Conservation (phyloP, 2,329 filamentous ascomycete genomes). For the Aspergillus puulaauensis region DNA sequence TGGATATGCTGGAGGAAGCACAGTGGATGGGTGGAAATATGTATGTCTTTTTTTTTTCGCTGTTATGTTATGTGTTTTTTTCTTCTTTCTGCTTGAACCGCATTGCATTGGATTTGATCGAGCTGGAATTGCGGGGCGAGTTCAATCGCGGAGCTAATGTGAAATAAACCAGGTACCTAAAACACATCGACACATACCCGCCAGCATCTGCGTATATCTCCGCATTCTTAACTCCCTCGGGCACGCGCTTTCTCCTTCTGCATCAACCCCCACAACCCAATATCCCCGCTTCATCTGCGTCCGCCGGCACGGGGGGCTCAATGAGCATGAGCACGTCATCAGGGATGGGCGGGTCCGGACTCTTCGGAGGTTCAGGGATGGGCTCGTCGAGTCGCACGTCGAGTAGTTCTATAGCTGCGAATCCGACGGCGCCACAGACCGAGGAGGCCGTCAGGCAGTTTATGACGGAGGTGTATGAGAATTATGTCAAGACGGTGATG, state of each 20-base stretch:
- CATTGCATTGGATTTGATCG: too few species aligned
- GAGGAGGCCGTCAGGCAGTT: slow-evolving; percentile 96
- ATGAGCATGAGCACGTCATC: background rate
- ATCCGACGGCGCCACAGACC: slow-evolving; percentile 83
- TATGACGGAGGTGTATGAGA: slow-evolving; percentile 93
- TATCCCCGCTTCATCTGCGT: slow-evolving; percentile 39
- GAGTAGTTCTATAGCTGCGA: slow-evolving; percentile 73
- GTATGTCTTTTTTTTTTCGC: slow-evolving; percentile 48
- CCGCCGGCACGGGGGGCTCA: slow-evolving; percentile 18
- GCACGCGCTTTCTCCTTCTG: slow-evolving; percentile 90
- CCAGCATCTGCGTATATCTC: slow-evolving; percentile 81
- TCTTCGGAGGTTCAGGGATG: slow-evolving; percentile 15
- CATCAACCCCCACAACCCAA: slow-evolving; percentile 69
- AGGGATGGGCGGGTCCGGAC: slow-evolving; percentile 13
- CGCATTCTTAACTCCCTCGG: slow-evolving; percentile 88
- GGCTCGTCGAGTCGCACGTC: slow-evolving; percentile 44
- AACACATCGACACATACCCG: slow-evolving; percentile 94
- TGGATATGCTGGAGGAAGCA: slow-evolving; percentile 94
- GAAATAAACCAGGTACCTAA: slow-evolving; percentile 70
- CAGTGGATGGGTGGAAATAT: slow-evolving; percentile 88
- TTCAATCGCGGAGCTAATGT: background rate
- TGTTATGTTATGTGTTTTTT: background rate
- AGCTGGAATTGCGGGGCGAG: too few species aligned
- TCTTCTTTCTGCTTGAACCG: too few species aligned
- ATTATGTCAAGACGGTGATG: slow-evolving; percentile 96